Evolutionary conservation across 176 grass and related monocot species (phyloP).

Genomic region (Triticum dicoccoides): DNA sequence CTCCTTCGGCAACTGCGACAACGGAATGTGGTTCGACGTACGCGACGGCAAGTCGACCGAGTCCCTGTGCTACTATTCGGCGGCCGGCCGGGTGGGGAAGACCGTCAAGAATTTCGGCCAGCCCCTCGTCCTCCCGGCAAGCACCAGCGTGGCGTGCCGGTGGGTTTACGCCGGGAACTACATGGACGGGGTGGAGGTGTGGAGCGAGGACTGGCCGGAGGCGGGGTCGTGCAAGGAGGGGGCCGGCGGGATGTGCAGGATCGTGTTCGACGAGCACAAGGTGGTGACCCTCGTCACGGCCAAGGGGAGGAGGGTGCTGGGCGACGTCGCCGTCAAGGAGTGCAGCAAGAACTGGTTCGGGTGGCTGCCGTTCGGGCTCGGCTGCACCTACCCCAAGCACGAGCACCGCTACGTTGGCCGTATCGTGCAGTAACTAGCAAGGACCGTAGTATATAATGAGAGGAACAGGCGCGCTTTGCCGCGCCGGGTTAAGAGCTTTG

Average conservation of each 20-base stretch:
- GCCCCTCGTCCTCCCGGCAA: too few relatives aligned
- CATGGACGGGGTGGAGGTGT: conserved; percentile 18
- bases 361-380: background rate
- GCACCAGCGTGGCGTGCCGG: background rate
- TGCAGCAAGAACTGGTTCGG: background rate
- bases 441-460: too few relatives aligned
- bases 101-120: background rate
- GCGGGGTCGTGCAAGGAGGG: conserved; percentile 11
- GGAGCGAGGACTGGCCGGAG: conserved; percentile 29
- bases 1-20: background rate
- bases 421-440: too few relatives aligned
- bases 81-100: background rate
- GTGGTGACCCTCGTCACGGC: conserved; percentile 20
- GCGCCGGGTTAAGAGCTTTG: too few relatives aligned
- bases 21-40: too few relatives aligned
- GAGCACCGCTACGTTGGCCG: background rate
- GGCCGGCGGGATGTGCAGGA: background rate
- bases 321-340: conserved; percentile 22
- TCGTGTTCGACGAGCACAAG: conserved; percentile 19
- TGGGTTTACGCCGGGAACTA: conserved; percentile 10
- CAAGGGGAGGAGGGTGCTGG: conserved; percentile 2
- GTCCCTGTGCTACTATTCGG: background rate
- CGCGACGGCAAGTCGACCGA: background rate
- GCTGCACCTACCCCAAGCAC: background rate
- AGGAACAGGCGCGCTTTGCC: too few relatives aligned